Evolutionary conservation across 257 asterid species (phyloP), one percentile per base, ranked within the genome.

Genomic region (Thymus quinquecostatus): DNA sequence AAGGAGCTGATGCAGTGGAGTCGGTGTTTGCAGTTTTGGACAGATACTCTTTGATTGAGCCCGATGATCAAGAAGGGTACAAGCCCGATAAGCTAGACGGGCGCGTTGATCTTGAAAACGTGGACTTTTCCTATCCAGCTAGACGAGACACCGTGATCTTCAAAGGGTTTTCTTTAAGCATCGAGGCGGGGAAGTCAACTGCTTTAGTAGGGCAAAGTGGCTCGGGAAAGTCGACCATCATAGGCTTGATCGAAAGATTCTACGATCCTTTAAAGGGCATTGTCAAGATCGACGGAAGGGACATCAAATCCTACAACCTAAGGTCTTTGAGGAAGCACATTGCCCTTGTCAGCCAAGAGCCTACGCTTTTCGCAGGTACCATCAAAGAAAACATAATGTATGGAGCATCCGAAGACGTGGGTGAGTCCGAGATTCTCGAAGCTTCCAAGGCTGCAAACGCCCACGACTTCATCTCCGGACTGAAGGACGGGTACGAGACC

Each of bases 311-410:
- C 1, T 91, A 89, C 56, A 82, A 93, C 28, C 60, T 91, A 53
- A 77, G 94, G 44, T 79, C 87, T 2, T 11, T 91, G 60, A 82
- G 97, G 74, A 86, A 84, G 75, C 90, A 87, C 77, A 79, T 91
- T 30, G 96, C 96, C 1, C 87, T 93, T 0, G 98, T 93, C 6
- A 88, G 98, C 96, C 99, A 94, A 89, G 99, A 94, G 73, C 99
- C 99, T 0, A 95, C 99, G 2, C 92, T 94, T 56, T 94, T 94
- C 58, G 99, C 99, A 45, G 91, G 98, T 71, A 88, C 98, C 10
- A 92, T 94, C 69, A 93, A 88, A 36, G 98, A 94, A 36, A 94
- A 94, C 80, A 94, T 94, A 66, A 94, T 87, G 85, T 87, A 93
- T 12, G 95, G 88, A 33, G 98, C 99, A 21, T 82, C 95, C 67